Evolutionary conservation across 1,139 yeast species (phyloP).

Genomic region (Lodderomyces elongisporus): DNA sequence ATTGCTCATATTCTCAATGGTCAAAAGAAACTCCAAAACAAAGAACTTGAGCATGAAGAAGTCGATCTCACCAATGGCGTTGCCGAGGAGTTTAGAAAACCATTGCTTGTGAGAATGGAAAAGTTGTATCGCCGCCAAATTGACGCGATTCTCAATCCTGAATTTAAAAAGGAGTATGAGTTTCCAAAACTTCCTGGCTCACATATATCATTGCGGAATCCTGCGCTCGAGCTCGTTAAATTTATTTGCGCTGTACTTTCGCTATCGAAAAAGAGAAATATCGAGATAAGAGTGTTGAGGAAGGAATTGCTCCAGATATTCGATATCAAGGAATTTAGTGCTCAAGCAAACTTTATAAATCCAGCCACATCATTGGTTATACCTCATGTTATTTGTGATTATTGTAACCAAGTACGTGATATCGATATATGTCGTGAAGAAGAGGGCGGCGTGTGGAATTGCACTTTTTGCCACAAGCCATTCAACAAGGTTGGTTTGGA

Average conservation of each 20-base stretch:
- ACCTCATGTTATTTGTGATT: constrained; percentile 69
- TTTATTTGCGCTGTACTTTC: constrained; percentile 67
- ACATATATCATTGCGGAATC: constrained; percentile 55
- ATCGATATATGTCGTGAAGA: constrained; percentile 77
- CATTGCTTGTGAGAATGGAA: constrained; percentile 61
- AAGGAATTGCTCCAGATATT: constrained; percentile 68
- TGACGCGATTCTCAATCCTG: constrained; percentile 67
- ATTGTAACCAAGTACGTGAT: constrained; percentile 71
- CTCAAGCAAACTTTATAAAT: constrained; percentile 66
- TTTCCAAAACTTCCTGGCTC: constrained; percentile 76
- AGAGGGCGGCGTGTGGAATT: constrained; percentile 51
- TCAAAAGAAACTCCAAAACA: constrained; percentile 30
- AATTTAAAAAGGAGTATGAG: constrained; percentile 57
- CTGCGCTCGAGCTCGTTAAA: constrained; percentile 77
- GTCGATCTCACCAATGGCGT: constrained; percentile 35
- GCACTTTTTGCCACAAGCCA: constrained; percentile 62
- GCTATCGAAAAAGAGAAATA: constrained; percentile 56
- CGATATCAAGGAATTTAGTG: constrained; percentile 80
- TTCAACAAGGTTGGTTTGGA: constrained; percentile 71
- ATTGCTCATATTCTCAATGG: constrained; percentile 50
- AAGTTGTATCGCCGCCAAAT: constrained; percentile 64
- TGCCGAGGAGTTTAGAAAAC: constrained; percentile 52
- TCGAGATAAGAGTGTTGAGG: constrained; percentile 73
- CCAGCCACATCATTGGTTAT: constrained; percentile 70
- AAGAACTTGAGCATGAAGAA: constrained; percentile 14